Evolutionary conservation across 768 basidiomycete genomes (phyloP).

Genomic region (Russula vinacea): DNA sequence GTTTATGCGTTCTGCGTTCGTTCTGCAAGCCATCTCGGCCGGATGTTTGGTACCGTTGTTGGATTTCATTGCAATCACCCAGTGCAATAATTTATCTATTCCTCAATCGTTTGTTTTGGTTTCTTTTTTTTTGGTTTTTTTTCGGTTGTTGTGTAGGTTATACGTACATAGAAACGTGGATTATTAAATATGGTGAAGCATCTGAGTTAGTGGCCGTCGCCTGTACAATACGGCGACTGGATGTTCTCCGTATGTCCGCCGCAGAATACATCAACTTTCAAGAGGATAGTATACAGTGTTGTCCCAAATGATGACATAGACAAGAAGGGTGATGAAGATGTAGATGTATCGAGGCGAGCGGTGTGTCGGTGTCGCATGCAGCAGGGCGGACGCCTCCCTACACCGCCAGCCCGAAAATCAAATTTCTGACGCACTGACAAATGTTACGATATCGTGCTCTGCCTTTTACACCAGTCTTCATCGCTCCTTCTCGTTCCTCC

Average conservation of each 20-base stretch:
- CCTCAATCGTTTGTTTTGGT: conserved; percentile 2
- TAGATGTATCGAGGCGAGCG: no score
- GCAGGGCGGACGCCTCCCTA: no score
- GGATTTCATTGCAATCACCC: not conserved
- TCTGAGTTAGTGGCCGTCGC: not conserved
- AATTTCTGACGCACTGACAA: no score
- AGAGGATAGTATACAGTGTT: not conserved
- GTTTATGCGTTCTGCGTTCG: not conserved
- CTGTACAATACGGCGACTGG: not conserved
- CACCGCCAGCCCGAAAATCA: no score
- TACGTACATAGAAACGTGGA: not conserved
- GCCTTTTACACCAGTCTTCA: no score
- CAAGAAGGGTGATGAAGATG: no score
- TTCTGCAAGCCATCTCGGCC: not conserved
- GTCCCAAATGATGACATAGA: no score
- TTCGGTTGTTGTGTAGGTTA: conserved; percentile 4
- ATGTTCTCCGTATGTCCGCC: no score
- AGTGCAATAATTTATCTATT: conserved; percentile 19
- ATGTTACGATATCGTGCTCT: no score
- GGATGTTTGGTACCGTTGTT: not conserved
- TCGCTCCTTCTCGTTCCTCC: no score
- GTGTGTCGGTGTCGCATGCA: no score
- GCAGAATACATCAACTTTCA: no score
- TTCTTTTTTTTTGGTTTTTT: not conserved
- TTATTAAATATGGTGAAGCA: not conserved